Conservation (phyloP, 108 stramenopile species). For the Heterococcus sp. region DNA sequence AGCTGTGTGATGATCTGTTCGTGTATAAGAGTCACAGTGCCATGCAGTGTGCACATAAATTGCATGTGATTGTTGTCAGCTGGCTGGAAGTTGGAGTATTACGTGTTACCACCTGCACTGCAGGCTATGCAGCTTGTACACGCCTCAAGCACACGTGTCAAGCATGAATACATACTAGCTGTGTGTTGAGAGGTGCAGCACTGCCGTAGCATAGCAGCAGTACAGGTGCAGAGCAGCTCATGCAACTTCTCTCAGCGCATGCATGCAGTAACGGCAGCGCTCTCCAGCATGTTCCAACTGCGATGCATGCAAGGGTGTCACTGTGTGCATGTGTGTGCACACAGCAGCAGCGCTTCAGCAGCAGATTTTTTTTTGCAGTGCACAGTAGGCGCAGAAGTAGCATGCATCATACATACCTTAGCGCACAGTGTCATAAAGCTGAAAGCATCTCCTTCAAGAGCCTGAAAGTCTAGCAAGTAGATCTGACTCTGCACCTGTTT, state of each 20-base stretch:
- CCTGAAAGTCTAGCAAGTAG: constrained; percentile 95
- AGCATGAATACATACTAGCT: background rate
- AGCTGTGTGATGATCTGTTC: constrained; percentile 84
- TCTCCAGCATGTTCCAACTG: background rate
- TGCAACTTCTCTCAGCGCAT: background rate
- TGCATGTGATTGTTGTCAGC: too few species aligned
- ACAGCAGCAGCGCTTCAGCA: background rate
- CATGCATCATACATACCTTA: constrained; percentile 33
- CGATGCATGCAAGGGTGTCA: background rate
- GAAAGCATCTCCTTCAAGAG: constrained; percentile 93
- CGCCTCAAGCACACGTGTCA: too few species aligned
- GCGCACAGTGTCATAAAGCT: constrained; percentile 96
- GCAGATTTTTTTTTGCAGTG: background rate
- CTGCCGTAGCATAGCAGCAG: background rate
- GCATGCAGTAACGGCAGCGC: too few species aligned
- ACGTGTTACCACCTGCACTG: too few species aligned
- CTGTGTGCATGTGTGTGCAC: background rate
- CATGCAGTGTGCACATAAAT: too few species aligned
- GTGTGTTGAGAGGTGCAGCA: too few species aligned
- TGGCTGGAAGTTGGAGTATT: too few species aligned
- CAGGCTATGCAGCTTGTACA: too few species aligned
- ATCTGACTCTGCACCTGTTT: constrained; percentile 98
- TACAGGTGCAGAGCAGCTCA: background rate
- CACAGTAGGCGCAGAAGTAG: background rate
- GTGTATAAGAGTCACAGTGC: too few species aligned